phyloP scores from a whole-genome alignment of 2,329 filamentous ascomycete species.

The Talaromyces islandicus region DNA sequence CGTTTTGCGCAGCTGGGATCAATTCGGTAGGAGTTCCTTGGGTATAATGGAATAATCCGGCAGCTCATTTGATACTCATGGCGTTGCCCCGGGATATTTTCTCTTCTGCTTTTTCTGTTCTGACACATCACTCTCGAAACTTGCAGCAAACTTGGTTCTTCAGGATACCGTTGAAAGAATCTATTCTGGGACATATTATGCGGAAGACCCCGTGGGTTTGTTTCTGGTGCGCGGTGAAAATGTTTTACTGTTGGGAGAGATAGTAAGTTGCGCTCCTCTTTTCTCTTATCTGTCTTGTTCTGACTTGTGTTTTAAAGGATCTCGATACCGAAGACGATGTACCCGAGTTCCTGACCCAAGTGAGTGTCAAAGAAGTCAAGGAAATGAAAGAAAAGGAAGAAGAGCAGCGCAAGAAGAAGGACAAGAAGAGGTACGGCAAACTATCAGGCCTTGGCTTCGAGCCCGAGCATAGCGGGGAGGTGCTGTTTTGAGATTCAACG shows the following conservation, averaged over 20 bases:
- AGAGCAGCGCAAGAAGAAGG: slow-evolving; percentile 60
- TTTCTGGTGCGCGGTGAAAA: slow-evolving; percentile 95
- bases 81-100: neutral
- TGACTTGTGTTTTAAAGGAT: slow-evolving; percentile 49
- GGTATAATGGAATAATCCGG: neutral
- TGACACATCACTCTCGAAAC: neutral
- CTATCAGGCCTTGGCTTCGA: slow-evolving; percentile 78
- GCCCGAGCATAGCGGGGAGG: slow-evolving; percentile 73
- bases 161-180: slow-evolving; percentile 88
- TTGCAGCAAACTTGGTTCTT: slow-evolving; percentile 81
- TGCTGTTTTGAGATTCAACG: slow-evolving; percentile 52
- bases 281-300: neutral
- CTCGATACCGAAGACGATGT: slow-evolving; percentile 91
- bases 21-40: slow-evolving; percentile 66
- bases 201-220: slow-evolving; percentile 77
- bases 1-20: slow-evolving; percentile 91
- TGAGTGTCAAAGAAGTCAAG: slow-evolving; percentile 63
- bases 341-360: slow-evolving; percentile 62
- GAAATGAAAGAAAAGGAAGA: slow-evolving; percentile 68
- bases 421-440: slow-evolving; percentile 67
- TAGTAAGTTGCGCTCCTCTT: slow-evolving; percentile 43
- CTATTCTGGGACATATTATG: slow-evolving; percentile 69
- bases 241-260: slow-evolving; percentile 90
- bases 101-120: neutral
- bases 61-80: neutral